Evolutionary conservation across 1,284 basidiomycete genomes (phyloP).

Genomic region (Butyriboletus appendiculatus): DNA sequence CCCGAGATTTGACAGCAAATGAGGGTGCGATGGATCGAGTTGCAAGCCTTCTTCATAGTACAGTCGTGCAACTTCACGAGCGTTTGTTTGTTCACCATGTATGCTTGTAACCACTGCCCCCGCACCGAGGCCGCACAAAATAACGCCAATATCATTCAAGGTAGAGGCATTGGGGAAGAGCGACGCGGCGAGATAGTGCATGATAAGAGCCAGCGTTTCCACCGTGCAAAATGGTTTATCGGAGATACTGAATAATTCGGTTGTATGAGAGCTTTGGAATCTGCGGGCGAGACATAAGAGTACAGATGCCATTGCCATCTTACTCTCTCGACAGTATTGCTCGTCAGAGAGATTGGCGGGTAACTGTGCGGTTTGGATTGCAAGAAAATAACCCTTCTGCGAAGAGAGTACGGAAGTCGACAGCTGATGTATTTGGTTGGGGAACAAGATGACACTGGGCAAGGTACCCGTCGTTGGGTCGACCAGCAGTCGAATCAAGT

Average conservation of each 20-base stretch:
- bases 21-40: constrained; percentile 56
- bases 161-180: constrained; percentile 55
- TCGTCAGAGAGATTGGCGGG: constrained; percentile 24
- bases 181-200: constrained; percentile 60
- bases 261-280: constrained; percentile 40
- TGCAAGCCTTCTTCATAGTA: constrained; percentile 58
- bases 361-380: constrained; percentile 31
- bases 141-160: constrained; percentile 63
- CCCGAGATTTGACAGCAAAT: constrained; percentile 61
- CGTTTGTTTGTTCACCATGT: constrained; percentile 22
- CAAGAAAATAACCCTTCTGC: constrained; percentile 40
- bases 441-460: constrained; percentile 47
- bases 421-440: constrained; percentile 42
- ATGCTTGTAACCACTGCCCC: constrained; percentile 23
- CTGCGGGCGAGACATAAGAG: constrained; percentile 58
- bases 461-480: constrained; percentile 39
- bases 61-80: constrained; percentile 46
- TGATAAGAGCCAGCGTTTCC: constrained; percentile 48
- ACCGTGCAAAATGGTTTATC: constrained; percentile 44
- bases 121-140: constrained; percentile 49
- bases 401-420: constrained; percentile 40
- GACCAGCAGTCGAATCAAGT: constrained; percentile 35
- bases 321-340: constrained; percentile 27
- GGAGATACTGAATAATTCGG: constrained; percentile 29
- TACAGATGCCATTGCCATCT: constrained; percentile 51